Percentiles rank a stretch among this genome's conserved stretches.
Conservation (phyloP, 2,329 filamentous ascomycete genomes). For the Sclerotinia minor region DNA sequence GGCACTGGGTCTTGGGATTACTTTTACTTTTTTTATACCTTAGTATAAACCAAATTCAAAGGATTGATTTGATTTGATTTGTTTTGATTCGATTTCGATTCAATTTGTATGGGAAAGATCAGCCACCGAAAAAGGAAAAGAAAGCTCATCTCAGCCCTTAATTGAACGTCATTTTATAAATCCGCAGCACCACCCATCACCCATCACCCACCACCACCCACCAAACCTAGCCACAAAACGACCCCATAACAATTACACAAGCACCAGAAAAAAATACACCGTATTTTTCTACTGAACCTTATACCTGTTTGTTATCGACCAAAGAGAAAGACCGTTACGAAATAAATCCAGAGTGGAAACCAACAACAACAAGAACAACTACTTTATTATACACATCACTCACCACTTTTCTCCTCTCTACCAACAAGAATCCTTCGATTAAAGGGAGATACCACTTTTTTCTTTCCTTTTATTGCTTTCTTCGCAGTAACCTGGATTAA, state of each 20-base stretch:
- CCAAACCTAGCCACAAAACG: not conserved
- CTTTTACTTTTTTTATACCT: not conserved
- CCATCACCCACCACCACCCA: not conserved
- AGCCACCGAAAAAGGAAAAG: not conserved
- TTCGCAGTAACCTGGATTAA: conserved; percentile 31
- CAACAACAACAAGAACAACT: not conserved
- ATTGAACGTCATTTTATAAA: conserved; percentile 16
- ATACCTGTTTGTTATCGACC: not conserved
- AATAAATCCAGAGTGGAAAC: not conserved
- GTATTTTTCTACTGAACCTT: not conserved
- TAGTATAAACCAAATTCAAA: not conserved
- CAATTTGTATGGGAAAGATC: not conserved
- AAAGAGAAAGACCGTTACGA: not conserved
- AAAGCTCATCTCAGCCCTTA: not conserved
- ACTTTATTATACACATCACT: not conserved
- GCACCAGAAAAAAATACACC: not conserved
- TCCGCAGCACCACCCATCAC: not conserved
- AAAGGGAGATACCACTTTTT: conserved; percentile 7
- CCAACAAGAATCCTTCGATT: not conserved
- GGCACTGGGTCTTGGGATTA: no score
- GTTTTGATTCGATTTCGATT: not conserved
- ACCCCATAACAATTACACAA: not conserved
- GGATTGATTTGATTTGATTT: no score
- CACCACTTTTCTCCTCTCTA: not conserved
- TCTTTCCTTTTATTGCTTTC: conserved; percentile 15